A percentile compares a stretch with the other conserved stretches of the same genome.
Conservation (phyloP, 73 alveolate species). For the Tetrahymena malaccensis region DNA sequence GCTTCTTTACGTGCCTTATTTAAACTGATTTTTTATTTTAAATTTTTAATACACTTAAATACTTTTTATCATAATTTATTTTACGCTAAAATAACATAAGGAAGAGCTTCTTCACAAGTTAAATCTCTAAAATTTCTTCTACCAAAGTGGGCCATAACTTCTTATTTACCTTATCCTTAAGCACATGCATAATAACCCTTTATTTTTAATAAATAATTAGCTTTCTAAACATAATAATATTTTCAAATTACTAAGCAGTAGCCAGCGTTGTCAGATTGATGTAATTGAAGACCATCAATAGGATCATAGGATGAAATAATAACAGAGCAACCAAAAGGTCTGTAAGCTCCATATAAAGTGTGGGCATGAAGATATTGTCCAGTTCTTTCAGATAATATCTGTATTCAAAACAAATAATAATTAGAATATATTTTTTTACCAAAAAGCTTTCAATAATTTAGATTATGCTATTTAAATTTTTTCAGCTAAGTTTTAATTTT, state of each 20-base stretch:
- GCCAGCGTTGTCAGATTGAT: slow-evolving; percentile 85
- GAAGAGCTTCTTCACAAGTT: slow-evolving; percentile 64
- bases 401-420: background rate
- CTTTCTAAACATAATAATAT: no score
- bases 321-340: slow-evolving; percentile 76
- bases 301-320: slow-evolving; percentile 64
- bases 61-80: background rate
- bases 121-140: slow-evolving; percentile 73
- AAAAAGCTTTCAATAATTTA: no score
- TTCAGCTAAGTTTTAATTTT: background rate
- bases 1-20: background rate
- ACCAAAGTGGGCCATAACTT: slow-evolving; percentile 86
- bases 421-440: background rate
- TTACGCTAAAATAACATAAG: slow-evolving; percentile 47
- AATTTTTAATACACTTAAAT: background rate
- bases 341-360: slow-evolving; percentile 71
- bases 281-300: slow-evolving; percentile 64
- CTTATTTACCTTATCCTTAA: slow-evolving; percentile 87
- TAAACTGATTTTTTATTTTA: background rate
- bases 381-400: slow-evolving; percentile 72
- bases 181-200: slow-evolving; percentile 84
- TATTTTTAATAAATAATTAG: no score
- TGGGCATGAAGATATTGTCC: slow-evolving; percentile 70
- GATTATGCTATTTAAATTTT: no score
- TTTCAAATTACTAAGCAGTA: slow-evolving; percentile 16